Conservation (phyloP, 768 basidiomycete species). For the Clathrus columnatus region DNA sequence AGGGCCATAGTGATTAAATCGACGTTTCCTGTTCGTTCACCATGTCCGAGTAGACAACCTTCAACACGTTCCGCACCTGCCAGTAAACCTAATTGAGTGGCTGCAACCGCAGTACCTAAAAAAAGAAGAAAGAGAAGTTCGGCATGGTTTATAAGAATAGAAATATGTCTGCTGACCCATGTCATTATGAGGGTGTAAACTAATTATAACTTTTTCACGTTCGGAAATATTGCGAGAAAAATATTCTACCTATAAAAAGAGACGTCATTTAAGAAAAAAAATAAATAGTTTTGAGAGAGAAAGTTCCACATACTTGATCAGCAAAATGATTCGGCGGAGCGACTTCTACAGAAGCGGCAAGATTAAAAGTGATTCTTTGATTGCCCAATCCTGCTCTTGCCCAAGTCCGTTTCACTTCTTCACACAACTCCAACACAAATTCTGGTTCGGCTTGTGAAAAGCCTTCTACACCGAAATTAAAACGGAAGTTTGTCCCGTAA, state of each 20-base stretch:
- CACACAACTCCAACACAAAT: constrained; percentile 11
- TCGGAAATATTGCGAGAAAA: constrained; percentile 11
- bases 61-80: constrained; percentile 39
- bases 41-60: constrained; percentile 41
- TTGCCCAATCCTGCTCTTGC: constrained; percentile 6
- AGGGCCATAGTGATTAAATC: constrained; percentile 38
- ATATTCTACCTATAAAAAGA: constrained; percentile 9
- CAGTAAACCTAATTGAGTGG: constrained; percentile 35
- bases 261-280: neutral
- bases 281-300: neutral
- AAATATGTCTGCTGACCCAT: constrained; percentile 7
- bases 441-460: constrained; percentile 14
- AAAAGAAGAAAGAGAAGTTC: neutral
- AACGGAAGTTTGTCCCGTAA: constrained; percentile 9
- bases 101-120: constrained; percentile 34
- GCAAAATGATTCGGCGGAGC: constrained; percentile 13
- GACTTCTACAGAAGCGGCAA: constrained; percentile 12
- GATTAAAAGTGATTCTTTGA: constrained; percentile 11
- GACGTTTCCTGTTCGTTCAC: constrained; percentile 39
- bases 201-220: constrained; percentile 12
- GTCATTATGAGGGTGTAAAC: constrained; percentile 14
- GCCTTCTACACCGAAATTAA: constrained; percentile 10
- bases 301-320: constrained; percentile 8
- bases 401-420: constrained; percentile 11
- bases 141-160: neutral